Base-by-base conservation (phyloP, 176 grass and related monocot genomes). In the Luzula sylvatica region DNA sequence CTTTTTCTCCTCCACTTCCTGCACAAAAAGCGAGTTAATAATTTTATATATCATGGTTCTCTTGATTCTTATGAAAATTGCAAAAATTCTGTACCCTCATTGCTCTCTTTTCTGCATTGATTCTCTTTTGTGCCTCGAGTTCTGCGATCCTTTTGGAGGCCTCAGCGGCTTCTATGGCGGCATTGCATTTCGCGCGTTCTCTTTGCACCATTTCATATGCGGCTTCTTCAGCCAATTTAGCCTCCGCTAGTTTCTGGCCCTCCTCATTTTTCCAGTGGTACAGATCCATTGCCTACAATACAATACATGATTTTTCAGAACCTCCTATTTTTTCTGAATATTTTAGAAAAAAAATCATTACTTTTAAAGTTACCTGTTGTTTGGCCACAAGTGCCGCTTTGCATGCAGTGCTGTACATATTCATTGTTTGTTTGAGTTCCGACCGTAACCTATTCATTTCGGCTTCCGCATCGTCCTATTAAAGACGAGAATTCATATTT, bases 341-440 rank as follows among this genome's bases (percentile, higher is more conserved):
- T 26, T 69, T 4, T 46, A 15, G 5, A 20, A 35, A 20, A 19
- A 29, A 28, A 23, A 52, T 22, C 11, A 19, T 8, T 50, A 38
- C n/a, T n/a, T 35, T 35, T 7, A 35, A 35, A 35, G 9, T 26
- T 56, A 78, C 75, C 75, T 78, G 62, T 26, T 66, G 67, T 40
- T 78, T 72, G 14, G 67, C 58, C 16, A 15, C 20, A 26, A 72
- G 51, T 32, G 68, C 67, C 38, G 71, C 75, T 56, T 66, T 78
- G 46, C 75, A 78, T 11, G 75, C 75, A 44, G 42, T 65, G 12
- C 41, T 78, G 59, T 78, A 78, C 75, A 67, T 66, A 7, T 72
- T 59, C 75, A 78, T 72, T 3, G 67, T 72, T 29, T 72, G 75
- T 60, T 78, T 67, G 8, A 78, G 59, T 53, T 78, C 67, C 29